phyloP scores from a whole-genome alignment of 192 early-diverging fungal genomes.

The Physocladia obscura region DNA sequence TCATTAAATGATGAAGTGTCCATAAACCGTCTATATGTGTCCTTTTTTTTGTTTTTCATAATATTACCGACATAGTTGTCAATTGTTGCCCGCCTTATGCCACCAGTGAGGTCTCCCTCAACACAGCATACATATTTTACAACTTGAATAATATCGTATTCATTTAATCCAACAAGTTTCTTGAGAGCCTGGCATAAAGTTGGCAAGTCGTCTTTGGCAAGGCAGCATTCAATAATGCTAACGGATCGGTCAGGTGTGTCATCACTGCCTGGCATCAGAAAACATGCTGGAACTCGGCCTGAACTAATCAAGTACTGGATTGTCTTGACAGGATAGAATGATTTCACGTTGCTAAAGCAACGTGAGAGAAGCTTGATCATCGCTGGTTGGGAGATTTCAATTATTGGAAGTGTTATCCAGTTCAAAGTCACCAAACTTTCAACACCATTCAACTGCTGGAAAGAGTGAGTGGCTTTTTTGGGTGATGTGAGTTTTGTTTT shows the following conservation, averaged over 20 bases:
- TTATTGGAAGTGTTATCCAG: constrained; percentile 1
- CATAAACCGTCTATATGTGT: background rate
- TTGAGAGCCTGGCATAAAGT: constrained; percentile 2
- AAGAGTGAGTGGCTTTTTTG: background rate
- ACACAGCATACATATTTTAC: constrained; percentile 10
- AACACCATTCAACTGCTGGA: background rate
- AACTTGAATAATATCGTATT: background rate
- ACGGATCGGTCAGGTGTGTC: background rate
- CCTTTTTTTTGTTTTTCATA: background rate
- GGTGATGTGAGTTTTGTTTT: background rate
- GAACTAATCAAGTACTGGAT: constrained; percentile 19
- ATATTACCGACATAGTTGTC: constrained; percentile 10
- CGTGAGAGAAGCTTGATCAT: constrained; percentile 15
- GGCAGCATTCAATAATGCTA: constrained; percentile 5
- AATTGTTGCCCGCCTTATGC: background rate
- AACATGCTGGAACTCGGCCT: constrained; percentile 5
- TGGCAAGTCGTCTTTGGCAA: constrained; percentile 2
- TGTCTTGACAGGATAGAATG: constrained; percentile 1
- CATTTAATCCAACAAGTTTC: background rate
- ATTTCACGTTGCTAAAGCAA: background rate
- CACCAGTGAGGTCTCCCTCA: background rate
- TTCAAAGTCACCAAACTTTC: background rate
- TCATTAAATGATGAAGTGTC: constrained; percentile 1
- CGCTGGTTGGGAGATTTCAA: constrained; percentile 25
- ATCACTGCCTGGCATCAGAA: background rate